Evolutionary conservation across 495 filamentous ascomycete species (phyloP), one percentile per base, ranked within the genome.

Genomic region (Aspergillus bertholletiae): DNA sequence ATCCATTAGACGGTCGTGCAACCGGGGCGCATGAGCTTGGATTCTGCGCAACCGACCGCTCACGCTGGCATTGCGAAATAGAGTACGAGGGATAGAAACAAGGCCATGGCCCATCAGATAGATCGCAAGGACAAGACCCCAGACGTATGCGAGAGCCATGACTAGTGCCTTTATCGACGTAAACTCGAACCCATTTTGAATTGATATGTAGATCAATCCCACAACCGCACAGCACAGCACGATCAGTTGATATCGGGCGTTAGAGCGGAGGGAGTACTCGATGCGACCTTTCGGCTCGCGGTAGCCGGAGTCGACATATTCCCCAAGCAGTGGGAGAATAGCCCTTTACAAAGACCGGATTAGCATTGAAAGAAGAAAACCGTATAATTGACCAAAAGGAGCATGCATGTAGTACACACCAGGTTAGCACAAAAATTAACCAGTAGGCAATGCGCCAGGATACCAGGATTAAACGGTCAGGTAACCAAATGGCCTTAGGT

Each of bases 101-200:
- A 97, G 75, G 9, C 94, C 94, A 61, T 98, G 92, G 7, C 94
- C 94, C 94, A 98, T 97, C 20, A 98, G 79, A 63, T 93, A 96
- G 53, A 97, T 96, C 15, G 91, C 94, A 52, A 97, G 75, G 3
- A 90, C 74, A 59, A 98, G 77, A 56, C 91, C 90, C 88, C 92
- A 97, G 58, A 89, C 87, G 70, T 98, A 97, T 28, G 91, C 92
- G 50, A 97, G 75, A 21, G 94, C 94, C 85, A 98, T 94, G 57
- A 94, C 79, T 24, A 96, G 74, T 40, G 83, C 86, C 74, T 96
- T 94, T 60, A 89, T 73, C 1, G 80, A 81, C 13, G 67, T 74
- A 46, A 80, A 75, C 27, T 79, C 65, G 49, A 97, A 83, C 1
- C 90, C 90, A 60, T 85, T 89, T 11, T 87, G 85, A 53, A 90